Conservation (phyloP, 2,329 filamentous ascomycete genomes). For the Macrophomina tecta region DNA sequence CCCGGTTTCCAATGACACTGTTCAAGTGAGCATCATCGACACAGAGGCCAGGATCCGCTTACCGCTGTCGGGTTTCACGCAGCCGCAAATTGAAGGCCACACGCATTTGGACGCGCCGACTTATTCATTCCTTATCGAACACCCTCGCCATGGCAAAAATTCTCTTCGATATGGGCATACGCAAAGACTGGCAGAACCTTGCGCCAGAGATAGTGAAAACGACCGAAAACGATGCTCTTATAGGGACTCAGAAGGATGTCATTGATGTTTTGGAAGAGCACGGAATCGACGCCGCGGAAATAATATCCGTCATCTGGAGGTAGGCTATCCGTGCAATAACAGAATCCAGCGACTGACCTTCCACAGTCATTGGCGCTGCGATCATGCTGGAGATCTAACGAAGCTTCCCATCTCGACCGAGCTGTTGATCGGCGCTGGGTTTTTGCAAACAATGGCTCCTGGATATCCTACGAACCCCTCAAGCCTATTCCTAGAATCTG, state of each 20-base stretch:
- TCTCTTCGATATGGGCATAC: slow-evolving; percentile 34
- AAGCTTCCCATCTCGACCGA: not conserved
- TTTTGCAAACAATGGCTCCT: not conserved
- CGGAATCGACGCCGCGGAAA: not conserved
- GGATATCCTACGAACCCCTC: slow-evolving; percentile 6
- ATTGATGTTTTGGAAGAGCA: slow-evolving; percentile 31
- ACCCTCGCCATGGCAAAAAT: slow-evolving; percentile 8
- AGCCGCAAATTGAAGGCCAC: slow-evolving; percentile 5
- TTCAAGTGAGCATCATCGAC: slow-evolving; percentile 17
- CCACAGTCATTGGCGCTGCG: slow-evolving; percentile 13
- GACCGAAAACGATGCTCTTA: slow-evolving; percentile 43
- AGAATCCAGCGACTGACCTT: not conserved
- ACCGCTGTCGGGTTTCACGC: slow-evolving; percentile 1
- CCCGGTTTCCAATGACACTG: slow-evolving; percentile 7
- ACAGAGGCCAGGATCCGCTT: slow-evolving; percentile 4
- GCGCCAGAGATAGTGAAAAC: not conserved
- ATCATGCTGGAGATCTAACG: not conserved
- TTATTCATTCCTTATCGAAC: slow-evolving; percentile 18
- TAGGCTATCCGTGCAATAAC: not conserved
- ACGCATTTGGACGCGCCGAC: not conserved
- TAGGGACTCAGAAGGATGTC: slow-evolving; percentile 50
- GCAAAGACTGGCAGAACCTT: slow-evolving; percentile 54
- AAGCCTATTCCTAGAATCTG: slow-evolving; percentile 2
- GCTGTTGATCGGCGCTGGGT: not conserved
- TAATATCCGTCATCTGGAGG: slow-evolving; percentile 30